A percentile compares a stretch with the other conserved stretches of the same genome.
phyloP scores from a whole-genome alignment of 768 basidiomycete genomes.

The Strobilomyces confusus region DNA sequence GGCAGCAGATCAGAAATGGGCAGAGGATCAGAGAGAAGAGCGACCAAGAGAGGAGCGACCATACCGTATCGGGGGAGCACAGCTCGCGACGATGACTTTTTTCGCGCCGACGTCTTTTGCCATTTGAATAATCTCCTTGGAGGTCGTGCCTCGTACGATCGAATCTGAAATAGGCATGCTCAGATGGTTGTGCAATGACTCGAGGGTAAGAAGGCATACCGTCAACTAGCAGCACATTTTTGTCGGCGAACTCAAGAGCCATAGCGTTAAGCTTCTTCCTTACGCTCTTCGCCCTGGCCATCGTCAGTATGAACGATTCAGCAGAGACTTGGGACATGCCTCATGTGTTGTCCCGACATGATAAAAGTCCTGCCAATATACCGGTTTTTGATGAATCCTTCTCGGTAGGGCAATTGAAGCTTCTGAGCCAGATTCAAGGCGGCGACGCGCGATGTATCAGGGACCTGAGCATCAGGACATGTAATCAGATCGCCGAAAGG shows the following conservation, averaged over 20 bases:
- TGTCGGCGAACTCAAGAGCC: conserved; percentile 91
- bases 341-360: conserved; percentile 98
- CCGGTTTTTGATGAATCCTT: conserved; percentile 98
- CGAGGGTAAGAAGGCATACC: conserved; percentile 44
- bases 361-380: conserved; percentile 99
- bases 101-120: conserved; percentile 98
- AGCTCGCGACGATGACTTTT: conserved; percentile 93
- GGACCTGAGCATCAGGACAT: conserved; percentile 52
- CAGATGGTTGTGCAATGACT: not conserved
- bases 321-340: conserved; percentile 39
- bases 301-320: conserved; percentile 1
- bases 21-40: not conserved
- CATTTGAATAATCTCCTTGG: conserved; percentile 98
- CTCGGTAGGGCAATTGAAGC: conserved; percentile 85
- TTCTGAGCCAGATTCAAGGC: conserved; percentile 94
- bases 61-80: conserved; percentile 92
- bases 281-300: conserved; percentile 81
- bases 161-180: conserved; percentile 58
- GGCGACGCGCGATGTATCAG: conserved; percentile 95
- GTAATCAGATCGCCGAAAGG: not conserved
- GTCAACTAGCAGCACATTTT: conserved; percentile 94
- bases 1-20: conserved; percentile 1
- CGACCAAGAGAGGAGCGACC: conserved; percentile 15
- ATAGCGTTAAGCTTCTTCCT: conserved; percentile 95
- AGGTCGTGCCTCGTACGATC: conserved; percentile 97